These are phyloP conservation scores for Borealophlyctis nickersoniae DNA, from an alignment of 192 early-diverging fungal genomes.

Conservation along the genomic window DNA sequence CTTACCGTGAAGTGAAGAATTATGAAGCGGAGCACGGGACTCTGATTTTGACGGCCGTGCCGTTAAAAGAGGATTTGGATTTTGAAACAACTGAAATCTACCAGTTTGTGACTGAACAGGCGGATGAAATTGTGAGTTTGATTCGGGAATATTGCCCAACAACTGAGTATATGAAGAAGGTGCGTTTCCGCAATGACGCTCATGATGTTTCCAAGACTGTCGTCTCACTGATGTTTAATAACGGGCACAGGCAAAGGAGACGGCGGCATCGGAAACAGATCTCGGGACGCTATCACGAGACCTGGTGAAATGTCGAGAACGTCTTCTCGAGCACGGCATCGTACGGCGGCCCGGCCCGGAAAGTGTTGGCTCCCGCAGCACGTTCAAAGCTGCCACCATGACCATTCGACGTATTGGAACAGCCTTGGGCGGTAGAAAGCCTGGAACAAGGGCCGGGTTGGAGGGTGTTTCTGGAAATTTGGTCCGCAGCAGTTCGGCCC, in stretches of 20 bases:
- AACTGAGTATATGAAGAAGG: conserved; percentile 31
- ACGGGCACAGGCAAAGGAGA: conserved; percentile 22
- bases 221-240: too few species aligned
- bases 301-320: conserved; percentile 26
- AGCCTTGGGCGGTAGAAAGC: too few species aligned
- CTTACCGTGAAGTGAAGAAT: conserved; percentile 33
- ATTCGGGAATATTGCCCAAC: conserved; percentile 46
- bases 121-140: conserved; percentile 46
- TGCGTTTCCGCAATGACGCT: not conserved
- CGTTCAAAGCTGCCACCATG: not conserved
- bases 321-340: conserved; percentile 33
- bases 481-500: too few species aligned
- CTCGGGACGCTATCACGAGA: conserved; percentile 28
- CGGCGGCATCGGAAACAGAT: conserved; percentile 25
- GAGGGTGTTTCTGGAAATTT: too few species aligned
- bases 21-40: conserved; percentile 29
- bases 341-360: conserved; percentile 41
- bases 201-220: too few species aligned
- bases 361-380: conserved; percentile 2
- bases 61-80: conserved; percentile 20
- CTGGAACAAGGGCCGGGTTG: too few species aligned
- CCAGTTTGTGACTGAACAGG: conserved; percentile 35
- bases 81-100: conserved; percentile 39
- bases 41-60: conserved; percentile 28
- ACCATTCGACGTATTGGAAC: conserved; percentile 8